Evolutionary conservation across 805 yeast genomes (phyloP).

Genomic region (Suhomyces sp.): DNA sequence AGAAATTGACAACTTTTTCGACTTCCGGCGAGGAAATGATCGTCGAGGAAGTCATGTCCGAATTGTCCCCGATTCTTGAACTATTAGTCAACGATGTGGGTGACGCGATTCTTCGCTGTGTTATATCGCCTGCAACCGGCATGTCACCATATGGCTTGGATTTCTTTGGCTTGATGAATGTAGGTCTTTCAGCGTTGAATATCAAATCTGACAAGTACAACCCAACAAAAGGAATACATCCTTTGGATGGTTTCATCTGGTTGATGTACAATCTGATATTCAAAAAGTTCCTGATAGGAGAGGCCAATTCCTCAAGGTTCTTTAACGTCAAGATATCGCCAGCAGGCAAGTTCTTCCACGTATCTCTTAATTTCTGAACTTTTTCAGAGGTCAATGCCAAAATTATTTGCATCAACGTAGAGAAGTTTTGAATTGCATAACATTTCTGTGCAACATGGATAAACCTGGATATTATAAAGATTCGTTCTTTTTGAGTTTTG

Average conservation of each 20-base stretch:
- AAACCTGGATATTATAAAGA: slow-evolving; percentile 73
- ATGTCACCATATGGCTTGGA: background rate
- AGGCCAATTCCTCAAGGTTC: slow-evolving; percentile 65
- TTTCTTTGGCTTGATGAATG: slow-evolving; percentile 30
- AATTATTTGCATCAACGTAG: slow-evolving; percentile 84
- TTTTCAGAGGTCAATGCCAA: slow-evolving; percentile 72
- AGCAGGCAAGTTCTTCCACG: slow-evolving; percentile 73
- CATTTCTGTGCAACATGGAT: slow-evolving; percentile 84
- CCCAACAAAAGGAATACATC: slow-evolving; percentile 90
- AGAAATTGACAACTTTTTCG: slow-evolving; percentile 63
- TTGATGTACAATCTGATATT: slow-evolving; percentile 63
- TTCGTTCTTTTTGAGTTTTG: slow-evolving; percentile 53
- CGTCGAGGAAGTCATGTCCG: slow-evolving; percentile 11
- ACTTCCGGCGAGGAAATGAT: slow-evolving; percentile 11
- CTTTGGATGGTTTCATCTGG: slow-evolving; percentile 58
- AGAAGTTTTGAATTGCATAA: slow-evolving; percentile 68
- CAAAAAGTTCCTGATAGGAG: slow-evolving; percentile 71
- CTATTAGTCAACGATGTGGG: background rate
- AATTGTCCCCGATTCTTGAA: background rate
- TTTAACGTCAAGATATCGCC: slow-evolving; percentile 69
- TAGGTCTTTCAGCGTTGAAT: slow-evolving; percentile 64
- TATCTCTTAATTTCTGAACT: slow-evolving; percentile 55
- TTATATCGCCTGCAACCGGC: background rate
- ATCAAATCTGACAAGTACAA: slow-evolving; percentile 80
- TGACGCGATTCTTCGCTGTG: background rate